Evolutionary conservation across 495 filamentous ascomycete species (phyloP), one percentile per base, ranked within the genome.

Genomic region (Hapsidospora chrysogenum): DNA sequence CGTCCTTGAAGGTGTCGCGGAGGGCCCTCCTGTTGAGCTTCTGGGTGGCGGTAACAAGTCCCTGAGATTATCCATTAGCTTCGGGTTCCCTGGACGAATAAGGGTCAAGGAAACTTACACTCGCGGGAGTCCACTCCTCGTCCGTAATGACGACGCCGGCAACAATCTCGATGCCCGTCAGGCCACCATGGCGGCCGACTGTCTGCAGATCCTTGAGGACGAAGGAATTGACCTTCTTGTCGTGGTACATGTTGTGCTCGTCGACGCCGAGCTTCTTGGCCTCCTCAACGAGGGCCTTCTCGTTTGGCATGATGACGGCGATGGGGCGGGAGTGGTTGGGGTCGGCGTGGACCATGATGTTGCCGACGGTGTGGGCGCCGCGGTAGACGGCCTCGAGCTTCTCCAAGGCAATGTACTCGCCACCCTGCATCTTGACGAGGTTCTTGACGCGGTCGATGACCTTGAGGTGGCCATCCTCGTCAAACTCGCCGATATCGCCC

Each of bases 391-490:
- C 66, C 54, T 78, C 73, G 38, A 78, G 70, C 50, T 70, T 76
- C 50, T 78, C 73, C 5, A 78, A 59, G 5, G 73, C 73, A 34
- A 78, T 70, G 45, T 78, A 78, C 56, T 78, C 73, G 35, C 73
- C 73, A 26, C 66, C 61, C 43, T 68, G 63, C 42, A 72, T 66
- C 66, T 78, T 78, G 41, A 76, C 79, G 0, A 67, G 50, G 41
- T 95, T 94, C 71, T 95, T 95, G 43, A 82, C 70, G 40, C 86
- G 84, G 53, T 95, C 86, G 44, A 95, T 75, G 53, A 95, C 77
- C 38, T 68, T 65, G 52, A 94, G 72, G 44, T 87, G 80, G 41
- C 86, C 86, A 31, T 72, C 57, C 16, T 68, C 62, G 47, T 87
- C 80, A 22, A 95, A 58, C 17, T 66, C 64, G 47, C 73, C 77